Conservation (phyloP, 805 yeast genomes). For the Phaffomyces thermotolerans region DNA sequence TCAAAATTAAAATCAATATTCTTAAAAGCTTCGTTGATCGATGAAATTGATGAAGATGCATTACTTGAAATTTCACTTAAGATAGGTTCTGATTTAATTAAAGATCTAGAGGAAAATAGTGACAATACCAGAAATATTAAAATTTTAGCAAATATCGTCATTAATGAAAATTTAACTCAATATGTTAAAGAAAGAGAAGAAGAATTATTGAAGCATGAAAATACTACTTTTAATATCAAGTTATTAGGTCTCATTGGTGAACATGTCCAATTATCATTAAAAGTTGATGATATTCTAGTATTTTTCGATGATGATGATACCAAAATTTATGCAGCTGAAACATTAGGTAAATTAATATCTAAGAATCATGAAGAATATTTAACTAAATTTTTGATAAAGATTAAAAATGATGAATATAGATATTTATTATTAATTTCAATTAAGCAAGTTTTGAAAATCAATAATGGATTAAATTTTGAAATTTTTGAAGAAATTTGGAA, state of each 20-base stretch:
- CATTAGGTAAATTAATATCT: constrained; percentile 44
- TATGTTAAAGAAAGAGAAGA: constrained; percentile 15
- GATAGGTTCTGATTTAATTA: constrained; percentile 22
- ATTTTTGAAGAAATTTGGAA: constrained; percentile 23
- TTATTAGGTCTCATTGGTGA: constrained; percentile 47
- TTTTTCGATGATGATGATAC: constrained; percentile 31
- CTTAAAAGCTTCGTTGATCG: constrained; percentile 15
- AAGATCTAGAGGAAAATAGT: constrained; percentile 15
- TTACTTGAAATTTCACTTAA: constrained; percentile 18
- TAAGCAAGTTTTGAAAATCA: constrained; percentile 23
- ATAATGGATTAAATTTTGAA: constrained; percentile 18
- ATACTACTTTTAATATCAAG: constrained; percentile 30
- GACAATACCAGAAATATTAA: constrained; percentile 18
- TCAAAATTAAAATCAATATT: constrained; percentile 14
- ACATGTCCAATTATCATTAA: constrained; percentile 25
- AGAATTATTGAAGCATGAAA: constrained; percentile 12
- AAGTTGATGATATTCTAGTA: constrained; percentile 30
- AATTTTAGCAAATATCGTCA: constrained; percentile 19
- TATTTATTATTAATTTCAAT: constrained; percentile 26
- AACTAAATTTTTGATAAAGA: constrained; percentile 29
- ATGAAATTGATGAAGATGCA: constrained; percentile 23
- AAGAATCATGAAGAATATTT: constrained; percentile 32
- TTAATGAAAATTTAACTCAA: constrained; percentile 19
- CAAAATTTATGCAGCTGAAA: constrained; percentile 41
- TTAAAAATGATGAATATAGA: constrained; percentile 20